Evolutionary conservation across 2,329 filamentous ascomycete species (phyloP).

Genomic region (Pseudogymnoascus sp.): DNA sequence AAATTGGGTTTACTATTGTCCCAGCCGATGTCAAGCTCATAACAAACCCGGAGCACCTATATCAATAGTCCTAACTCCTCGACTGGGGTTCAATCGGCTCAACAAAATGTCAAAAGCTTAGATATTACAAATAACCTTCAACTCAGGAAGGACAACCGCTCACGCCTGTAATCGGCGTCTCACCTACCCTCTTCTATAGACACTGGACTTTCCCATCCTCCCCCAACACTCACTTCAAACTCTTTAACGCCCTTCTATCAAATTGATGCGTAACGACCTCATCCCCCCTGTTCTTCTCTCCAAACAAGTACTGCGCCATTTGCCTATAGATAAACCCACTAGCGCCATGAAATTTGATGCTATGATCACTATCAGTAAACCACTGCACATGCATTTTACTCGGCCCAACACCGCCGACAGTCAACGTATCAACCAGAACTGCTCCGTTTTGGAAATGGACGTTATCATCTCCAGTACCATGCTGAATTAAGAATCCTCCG

Average conservation of each 20-base stretch:
- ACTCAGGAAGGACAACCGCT: not conserved
- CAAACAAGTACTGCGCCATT: constrained; percentile 50
- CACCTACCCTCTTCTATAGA: not conserved
- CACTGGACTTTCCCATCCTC: not conserved
- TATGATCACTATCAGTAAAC: constrained; percentile 59
- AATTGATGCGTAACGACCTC: constrained; percentile 22
- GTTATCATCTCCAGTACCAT: constrained; percentile 63
- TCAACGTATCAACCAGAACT: constrained; percentile 51
- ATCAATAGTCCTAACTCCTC: no score
- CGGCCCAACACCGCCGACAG: constrained; percentile 49
- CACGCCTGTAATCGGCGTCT: not conserved
- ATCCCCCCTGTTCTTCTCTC: constrained; percentile 47
- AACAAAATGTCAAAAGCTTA: not conserved
- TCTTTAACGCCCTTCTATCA: constrained; percentile 10
- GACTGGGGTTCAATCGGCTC: not conserved
- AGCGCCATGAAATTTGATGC: constrained; percentile 50
- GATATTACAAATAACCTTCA: not conserved
- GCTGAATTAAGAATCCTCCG: constrained; percentile 54
- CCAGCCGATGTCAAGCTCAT: no score
- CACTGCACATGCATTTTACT: constrained; percentile 54
- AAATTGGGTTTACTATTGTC: no score
- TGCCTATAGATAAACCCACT: constrained; percentile 52
- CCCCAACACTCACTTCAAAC: not conserved
- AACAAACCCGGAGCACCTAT: no score
- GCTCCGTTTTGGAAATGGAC: constrained; percentile 63